Base-by-base conservation (phyloP, 2,329 filamentous ascomycete genomes). In the Monosporascus ibericus region DNA sequence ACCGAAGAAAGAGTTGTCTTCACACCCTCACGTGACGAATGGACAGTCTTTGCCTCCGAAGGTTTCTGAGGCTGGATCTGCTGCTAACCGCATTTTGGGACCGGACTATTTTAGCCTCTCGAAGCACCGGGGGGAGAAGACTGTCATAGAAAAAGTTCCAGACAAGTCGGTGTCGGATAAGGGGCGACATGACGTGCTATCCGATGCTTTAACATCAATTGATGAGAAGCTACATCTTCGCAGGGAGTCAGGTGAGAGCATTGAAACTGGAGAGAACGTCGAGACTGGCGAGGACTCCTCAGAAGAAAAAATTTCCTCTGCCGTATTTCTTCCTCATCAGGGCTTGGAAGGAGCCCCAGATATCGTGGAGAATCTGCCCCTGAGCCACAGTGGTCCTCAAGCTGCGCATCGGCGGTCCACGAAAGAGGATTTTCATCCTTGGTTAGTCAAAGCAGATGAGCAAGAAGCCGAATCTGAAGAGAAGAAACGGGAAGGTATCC, bases 261-360 rank as follows among this genome's bases (percentile, higher is more conserved):
- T 68, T 48, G 72, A 72, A 38, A 61, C 58, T 55, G 65, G 70
- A 48, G 70, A 72, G 48, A 68, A 65, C 47, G 66, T 68, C 48
- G 74, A 77, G 55, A 77, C 81, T 46, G 75, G 72, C 18, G 79
- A 83, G 40, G 79, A 82, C 52, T 91, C 87, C 15, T 86, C 88
- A 53, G 85, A 88, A 66, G 89, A 94, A 68, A 89, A 92, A 68
- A 91, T 94, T 56, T 90, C 87, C n/a, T 92, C 88, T 34, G 89
- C 89, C 24, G 78, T 91, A 40, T 94, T 94, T 66, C 77, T 91
- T 47, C 89, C 89, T 42, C 89, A 92, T 72, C 84, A 89, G 61
- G 78, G 77, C 44, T 69, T 76, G 40, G 75, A 77, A 48, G 67
- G 70, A 56, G 61, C 70, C 50, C 55, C 65, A 24, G 63, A 70